phyloP scores from a whole-genome alignment of 768 basidiomycete genomes.

The Leucocoprinus sp. region DNA sequence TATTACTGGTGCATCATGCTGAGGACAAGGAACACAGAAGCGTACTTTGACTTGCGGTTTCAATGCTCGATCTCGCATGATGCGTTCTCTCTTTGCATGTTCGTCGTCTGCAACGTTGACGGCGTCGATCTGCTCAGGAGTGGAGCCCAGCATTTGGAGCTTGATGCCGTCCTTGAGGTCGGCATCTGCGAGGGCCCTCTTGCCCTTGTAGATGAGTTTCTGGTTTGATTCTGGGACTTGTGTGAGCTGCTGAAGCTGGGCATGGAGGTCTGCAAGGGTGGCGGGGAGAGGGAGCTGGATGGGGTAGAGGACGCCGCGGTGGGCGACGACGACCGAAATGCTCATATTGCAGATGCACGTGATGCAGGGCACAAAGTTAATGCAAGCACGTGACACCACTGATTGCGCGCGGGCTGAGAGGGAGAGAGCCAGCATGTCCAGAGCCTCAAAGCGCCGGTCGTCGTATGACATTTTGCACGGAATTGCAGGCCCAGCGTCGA shows the following conservation, averaged over 20 bases:
- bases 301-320: slow-evolving; percentile 40
- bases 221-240: slow-evolving; percentile 57
- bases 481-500: slow-evolving; percentile 72
- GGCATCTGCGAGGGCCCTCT: slow-evolving; percentile 32
- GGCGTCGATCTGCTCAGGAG: slow-evolving; percentile 44
- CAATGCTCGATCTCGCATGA: slow-evolving; percentile 49
- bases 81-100: slow-evolving; percentile 44
- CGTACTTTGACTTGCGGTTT: slow-evolving; percentile 53
- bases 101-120: slow-evolving; percentile 52
- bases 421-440: too few relatives aligned
- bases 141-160: slow-evolving; percentile 66
- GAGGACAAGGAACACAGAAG: slow-evolving; percentile 17
- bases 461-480: slow-evolving; percentile 66
- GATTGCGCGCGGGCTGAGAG: too few relatives aligned
- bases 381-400: too few relatives aligned
- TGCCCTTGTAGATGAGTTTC: slow-evolving; percentile 70
- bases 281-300: slow-evolving; percentile 42
- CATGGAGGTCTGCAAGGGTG: slow-evolving; percentile 44
- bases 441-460: slow-evolving; percentile 51
- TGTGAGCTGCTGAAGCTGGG: slow-evolving; percentile 52
- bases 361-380: not conserved
- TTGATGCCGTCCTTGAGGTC: slow-evolving; percentile 63
- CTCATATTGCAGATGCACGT: slow-evolving; percentile 1
- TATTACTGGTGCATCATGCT: slow-evolving; percentile 48
- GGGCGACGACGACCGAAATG: slow-evolving; percentile 24